These are phyloP conservation scores for Cladosporium phlei DNA, from an alignment of 2,329 filamentous ascomycete species.

Conservation along the genomic window DNA sequence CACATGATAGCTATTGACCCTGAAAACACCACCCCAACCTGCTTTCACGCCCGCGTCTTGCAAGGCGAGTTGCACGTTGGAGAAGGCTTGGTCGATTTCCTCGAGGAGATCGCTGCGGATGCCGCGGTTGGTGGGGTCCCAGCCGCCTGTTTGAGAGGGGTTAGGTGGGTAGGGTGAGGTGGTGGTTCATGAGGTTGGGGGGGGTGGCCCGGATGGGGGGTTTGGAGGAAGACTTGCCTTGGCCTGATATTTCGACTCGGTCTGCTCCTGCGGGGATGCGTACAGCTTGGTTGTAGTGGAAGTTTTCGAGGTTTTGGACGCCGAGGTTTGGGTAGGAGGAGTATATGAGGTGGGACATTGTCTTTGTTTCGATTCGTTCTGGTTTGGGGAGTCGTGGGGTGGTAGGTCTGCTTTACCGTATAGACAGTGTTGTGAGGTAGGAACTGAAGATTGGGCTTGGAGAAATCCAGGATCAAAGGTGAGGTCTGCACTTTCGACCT, in stretches of 20 bases:
- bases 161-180: background rate
- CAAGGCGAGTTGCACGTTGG: constrained; percentile 51
- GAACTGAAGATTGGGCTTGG: too few species aligned
- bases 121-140: constrained; percentile 26
- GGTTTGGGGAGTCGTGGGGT: too few species aligned
- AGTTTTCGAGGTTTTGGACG: constrained; percentile 31
- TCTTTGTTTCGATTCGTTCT: too few species aligned
- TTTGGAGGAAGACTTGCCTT: too few species aligned
- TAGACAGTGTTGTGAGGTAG: too few species aligned
- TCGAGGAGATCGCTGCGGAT: constrained; percentile 20
- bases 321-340: constrained; percentile 39
- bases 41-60: constrained; percentile 49
- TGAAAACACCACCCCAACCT: constrained; percentile 51
- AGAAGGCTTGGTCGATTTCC: constrained; percentile 45
- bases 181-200: background rate
- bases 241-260: constrained; percentile 33
- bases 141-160: constrained; percentile 27
- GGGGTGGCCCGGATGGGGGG: too few species aligned
- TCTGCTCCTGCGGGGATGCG: constrained; percentile 29
- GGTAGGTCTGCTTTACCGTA: too few species aligned
- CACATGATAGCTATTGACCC: constrained; percentile 30
- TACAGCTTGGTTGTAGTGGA: constrained; percentile 33
- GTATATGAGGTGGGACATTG: constrained; percentile 38
- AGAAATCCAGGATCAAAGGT: too few species aligned
- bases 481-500: too few species aligned